Percentiles rank a stretch among this genome's conserved stretches.
These are phyloP conservation scores for Draba incana DNA, from an alignment of 345 rosid genomes.

Conservation along the genomic window DNA sequence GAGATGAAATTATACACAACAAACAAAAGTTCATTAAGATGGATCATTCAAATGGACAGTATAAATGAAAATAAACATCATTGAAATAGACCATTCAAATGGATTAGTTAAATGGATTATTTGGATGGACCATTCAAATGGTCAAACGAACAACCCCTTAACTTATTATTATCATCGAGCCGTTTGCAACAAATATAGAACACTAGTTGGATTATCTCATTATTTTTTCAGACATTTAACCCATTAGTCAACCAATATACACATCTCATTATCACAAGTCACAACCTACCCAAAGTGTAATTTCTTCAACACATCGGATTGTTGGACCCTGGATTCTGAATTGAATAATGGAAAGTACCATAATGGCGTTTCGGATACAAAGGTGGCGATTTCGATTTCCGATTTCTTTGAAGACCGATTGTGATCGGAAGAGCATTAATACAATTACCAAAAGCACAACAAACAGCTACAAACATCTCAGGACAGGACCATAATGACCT, in stretches of 20 bases:
- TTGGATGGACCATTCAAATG: too few species aligned
- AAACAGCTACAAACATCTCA: conserved; percentile 24
- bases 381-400: conserved; percentile 23
- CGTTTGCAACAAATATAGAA: too few species aligned
- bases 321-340: conserved; percentile 15
- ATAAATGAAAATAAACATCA: too few species aligned
- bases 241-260: neutral
- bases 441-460: conserved; percentile 24
- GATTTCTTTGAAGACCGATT: conserved; percentile 26
- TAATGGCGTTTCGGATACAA: conserved; percentile 26
- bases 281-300: neutral
- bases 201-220: too few species aligned
- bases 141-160: too few species aligned
- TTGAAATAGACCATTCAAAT: too few species aligned
- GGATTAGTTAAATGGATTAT: too few species aligned
- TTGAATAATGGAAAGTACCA: conserved; percentile 23
- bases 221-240: neutral
- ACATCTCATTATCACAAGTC: neutral
- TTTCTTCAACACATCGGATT: neutral
- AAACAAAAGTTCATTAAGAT: too few species aligned
- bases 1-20: too few species aligned
- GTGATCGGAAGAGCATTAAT: conserved; percentile 31
- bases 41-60: too few species aligned
- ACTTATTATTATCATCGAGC: too few species aligned
- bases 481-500: conserved; percentile 33